These are phyloP conservation scores for Solanum appendiculatum DNA, from an alignment of 257 asterid genomes.

Conservation along the genomic window DNA sequence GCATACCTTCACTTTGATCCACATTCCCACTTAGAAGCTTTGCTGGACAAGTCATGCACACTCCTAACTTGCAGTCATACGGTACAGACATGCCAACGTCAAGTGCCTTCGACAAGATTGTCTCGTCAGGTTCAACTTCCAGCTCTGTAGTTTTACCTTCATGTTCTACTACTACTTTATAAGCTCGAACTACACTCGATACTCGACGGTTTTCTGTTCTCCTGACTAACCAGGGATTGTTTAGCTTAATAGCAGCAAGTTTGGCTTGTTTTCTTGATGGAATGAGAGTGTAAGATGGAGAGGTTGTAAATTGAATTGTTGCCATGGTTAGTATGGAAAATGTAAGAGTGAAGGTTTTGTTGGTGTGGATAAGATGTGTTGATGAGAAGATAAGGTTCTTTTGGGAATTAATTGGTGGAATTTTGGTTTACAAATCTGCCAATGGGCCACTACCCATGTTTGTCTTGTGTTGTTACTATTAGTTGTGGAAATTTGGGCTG, in stretches of 20 bases:
- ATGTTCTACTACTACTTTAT: slow-evolving; percentile 68
- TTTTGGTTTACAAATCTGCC: neutral
- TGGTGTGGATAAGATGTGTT: neutral
- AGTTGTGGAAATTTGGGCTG: neutral
- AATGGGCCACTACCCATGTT: neutral
- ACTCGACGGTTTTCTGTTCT: neutral
- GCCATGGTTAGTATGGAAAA: slow-evolving; percentile 17
- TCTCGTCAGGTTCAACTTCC: slow-evolving; percentile 74
- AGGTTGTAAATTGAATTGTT: slow-evolving; percentile 17
- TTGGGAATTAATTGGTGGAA: neutral
- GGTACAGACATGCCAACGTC: slow-evolving; percentile 61
- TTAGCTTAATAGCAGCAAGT: slow-evolving; percentile 6
- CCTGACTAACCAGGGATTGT: neutral
- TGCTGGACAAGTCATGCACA: slow-evolving; percentile 98
- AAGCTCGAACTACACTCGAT: slow-evolving; percentile 24
- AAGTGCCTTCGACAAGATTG: slow-evolving; percentile 64
- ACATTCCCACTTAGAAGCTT: slow-evolving; percentile 60
- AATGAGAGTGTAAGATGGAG: slow-evolving; percentile 19
- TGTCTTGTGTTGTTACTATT: neutral
- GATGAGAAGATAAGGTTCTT: slow-evolving; percentile 5
- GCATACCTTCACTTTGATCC: slow-evolving; percentile 97
- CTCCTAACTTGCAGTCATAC: slow-evolving; percentile 92
- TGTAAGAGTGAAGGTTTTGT: neutral
- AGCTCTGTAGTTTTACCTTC: slow-evolving; percentile 43
- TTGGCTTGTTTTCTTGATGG: slow-evolving; percentile 9